phyloP scores from a whole-genome alignment of 306 rosid genomes.

The Cicer cuneatum region DNA sequence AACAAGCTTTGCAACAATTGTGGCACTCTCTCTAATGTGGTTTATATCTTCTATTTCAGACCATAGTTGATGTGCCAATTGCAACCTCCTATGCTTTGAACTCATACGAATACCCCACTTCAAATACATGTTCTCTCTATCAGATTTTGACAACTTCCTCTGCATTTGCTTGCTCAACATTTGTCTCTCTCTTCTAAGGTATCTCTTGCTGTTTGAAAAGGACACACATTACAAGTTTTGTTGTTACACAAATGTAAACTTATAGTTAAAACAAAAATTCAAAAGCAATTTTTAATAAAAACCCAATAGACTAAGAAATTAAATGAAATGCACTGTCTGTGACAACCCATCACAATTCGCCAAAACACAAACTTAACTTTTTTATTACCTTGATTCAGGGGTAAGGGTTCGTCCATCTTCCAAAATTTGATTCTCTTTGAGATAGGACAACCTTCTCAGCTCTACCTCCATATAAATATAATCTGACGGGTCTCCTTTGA shows the following conservation, averaged over 20 bases:
- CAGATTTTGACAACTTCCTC: constrained; percentile 62
- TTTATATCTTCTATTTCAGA: constrained; percentile 54
- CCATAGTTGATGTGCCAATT: constrained; percentile 77
- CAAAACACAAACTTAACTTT: too few species aligned
- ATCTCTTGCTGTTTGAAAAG: constrained; percentile 55
- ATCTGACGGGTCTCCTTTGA: constrained; percentile 79
- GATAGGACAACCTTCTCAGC: constrained; percentile 76
- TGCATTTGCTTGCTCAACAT: constrained; percentile 77
- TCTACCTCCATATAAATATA: constrained; percentile 92
- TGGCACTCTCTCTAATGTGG: constrained; percentile 69
- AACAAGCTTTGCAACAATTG: constrained; percentile 71
- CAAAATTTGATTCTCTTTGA: constrained; percentile 60
- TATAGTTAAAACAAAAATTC: not conserved
- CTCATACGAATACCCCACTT: constrained; percentile 71
- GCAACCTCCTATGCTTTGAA: constrained; percentile 73
- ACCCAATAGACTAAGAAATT: not conserved
- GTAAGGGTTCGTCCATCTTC: constrained; percentile 63
- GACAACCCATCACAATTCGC: too few species aligned
- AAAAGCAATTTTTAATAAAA: not conserved
- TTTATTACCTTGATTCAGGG: constrained; percentile 64
- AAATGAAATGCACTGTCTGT: too few species aligned
- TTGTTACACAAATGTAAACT: not conserved
- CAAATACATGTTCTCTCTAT: constrained; percentile 69
- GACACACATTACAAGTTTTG: constrained; percentile 25
- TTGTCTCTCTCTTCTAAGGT: constrained; percentile 70